phyloP scores from a whole-genome alignment of 208 protist species.

The Acanthamoeba lenticulata region DNA sequence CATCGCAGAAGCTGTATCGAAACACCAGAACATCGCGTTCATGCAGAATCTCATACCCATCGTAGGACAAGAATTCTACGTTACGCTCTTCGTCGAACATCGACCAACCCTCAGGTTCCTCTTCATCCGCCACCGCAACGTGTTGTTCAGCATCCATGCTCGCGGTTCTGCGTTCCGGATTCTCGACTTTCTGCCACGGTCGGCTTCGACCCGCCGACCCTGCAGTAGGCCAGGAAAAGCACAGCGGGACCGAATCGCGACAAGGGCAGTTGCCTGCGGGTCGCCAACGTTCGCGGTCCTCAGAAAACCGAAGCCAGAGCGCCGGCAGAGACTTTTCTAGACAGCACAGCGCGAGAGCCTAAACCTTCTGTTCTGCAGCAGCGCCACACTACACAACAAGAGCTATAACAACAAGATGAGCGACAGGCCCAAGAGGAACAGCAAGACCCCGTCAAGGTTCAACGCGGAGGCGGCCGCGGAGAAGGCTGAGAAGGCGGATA shows the following conservation, averaged over 20 bases:
- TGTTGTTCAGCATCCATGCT: background rate
- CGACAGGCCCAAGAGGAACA: conserved; percentile 2
- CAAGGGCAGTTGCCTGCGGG: background rate
- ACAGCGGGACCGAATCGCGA: background rate
- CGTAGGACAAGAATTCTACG: background rate
- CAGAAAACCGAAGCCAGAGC: background rate
- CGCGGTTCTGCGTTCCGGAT: too few species aligned
- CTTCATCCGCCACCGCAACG: background rate
- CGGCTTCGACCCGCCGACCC: background rate
- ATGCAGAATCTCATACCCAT: background rate
- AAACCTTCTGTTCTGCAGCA: background rate
- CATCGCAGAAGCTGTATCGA: background rate
- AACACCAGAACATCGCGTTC: background rate
- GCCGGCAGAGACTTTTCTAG: background rate
- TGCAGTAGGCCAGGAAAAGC: background rate
- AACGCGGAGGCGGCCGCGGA: background rate
- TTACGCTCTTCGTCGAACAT: background rate
- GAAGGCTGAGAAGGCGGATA: background rate
- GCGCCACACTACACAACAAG: too few species aligned
- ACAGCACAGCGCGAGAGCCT: background rate
- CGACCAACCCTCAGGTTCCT: background rate
- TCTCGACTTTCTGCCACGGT: too few species aligned
- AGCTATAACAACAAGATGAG: background rate
- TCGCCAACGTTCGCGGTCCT: too few species aligned
- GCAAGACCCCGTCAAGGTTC: background rate